Evolutionary conservation across 176 grass and related monocot genomes (phyloP), one percentile per base, ranked within the genome.

Genomic region (Hsuehochloa calcarea): DNA sequence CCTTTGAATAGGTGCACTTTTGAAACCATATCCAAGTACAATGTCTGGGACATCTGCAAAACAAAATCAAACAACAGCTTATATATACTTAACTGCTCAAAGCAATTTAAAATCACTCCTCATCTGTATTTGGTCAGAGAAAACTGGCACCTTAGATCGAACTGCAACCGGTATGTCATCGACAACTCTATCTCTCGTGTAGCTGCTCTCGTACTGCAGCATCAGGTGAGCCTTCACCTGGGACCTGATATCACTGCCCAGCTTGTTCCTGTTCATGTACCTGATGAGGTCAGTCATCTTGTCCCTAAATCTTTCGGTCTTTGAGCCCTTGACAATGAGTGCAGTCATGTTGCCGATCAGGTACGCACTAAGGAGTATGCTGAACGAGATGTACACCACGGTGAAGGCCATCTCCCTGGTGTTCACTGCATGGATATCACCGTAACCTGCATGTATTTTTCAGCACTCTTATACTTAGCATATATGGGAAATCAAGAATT

Each of bases 261-360:
- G 93, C 80, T 87, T 85, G 75, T 95, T 98, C 87, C 91, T 89
- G 75, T 95, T 95, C 95, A 98, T 95, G 85, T 98, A 98, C 82
- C 92, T 87, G 87, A 90, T 93, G 27, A 98, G 80, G 69, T 98
- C 95, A 9, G 91, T 85, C 95, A 98, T 98, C 88, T 85, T 98
- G 88, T 98, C 95, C 50, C 95, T 10, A 78, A 98, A 98, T 45
- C 85, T 81, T 89, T 98, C 95, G 0, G 95, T 98, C 84, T 82
- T 94, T 0, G 95, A 98, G 0, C 93, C 95, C 74, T 89, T 95
- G 8, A 98, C 95, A 8, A 98, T 98, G 41, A 98, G 76, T 65
- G 95, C 95, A 3, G 93, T 98, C 95, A 98, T 98, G 68, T 98
- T 98, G 49, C 95, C 95, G 31, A 98, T 90, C 12, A 98, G 81